Evolutionary conservation across 2,329 filamentous ascomycete species (phyloP), one percentile per base, ranked within the genome.

Genomic region (Alternaria brassicicola): DNA sequence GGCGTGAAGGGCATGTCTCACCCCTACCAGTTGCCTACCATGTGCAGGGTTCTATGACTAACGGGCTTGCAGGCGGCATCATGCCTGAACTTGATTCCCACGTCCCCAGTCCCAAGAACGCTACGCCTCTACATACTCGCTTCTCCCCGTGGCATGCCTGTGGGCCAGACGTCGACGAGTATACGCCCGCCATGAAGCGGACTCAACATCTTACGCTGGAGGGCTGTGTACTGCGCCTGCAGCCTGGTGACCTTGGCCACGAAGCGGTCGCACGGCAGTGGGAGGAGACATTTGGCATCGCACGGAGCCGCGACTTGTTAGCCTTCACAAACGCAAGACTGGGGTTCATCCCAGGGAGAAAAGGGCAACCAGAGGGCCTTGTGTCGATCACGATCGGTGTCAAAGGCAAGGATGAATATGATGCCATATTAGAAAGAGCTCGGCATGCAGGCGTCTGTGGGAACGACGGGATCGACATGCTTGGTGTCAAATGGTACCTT

Each of bases 141-240:
- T 80, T 80, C 65, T 78, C 77, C 9, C 79, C 78, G 1, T 83
- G 80, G 80, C 79, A 82, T 63, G 76, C 79, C 0, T 80, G 76
- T 50, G 80, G 80, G 0, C 55, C 69, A 2, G 68, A 78, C 33
- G 73, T 78, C 57, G 55, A 67, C 13, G 56, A 38, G 2, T 81
- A 81, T 57, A 73, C 65, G 10, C 59, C 68, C 0, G 71, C 55
- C 5, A 82, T 81, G 79, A 74, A 71, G 52, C 69, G 72, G 7
- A 50, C 67, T 35, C 66, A 68, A 8, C 71, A 79, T 53, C 67
- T 81, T 31, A 65, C 69, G 19, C 69, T 82, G 3, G 49, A 77
- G 23, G 72, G 72, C 21, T 76, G 72, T 45, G 65, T 76, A 4
- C 67, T 78, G 39, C 71, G 78, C 17, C 66, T 81, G n/a, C 70